Evolutionary conservation across 2,329 filamentous ascomycete genomes (phyloP).

Genomic region (Claviceps fusiformis): DNA sequence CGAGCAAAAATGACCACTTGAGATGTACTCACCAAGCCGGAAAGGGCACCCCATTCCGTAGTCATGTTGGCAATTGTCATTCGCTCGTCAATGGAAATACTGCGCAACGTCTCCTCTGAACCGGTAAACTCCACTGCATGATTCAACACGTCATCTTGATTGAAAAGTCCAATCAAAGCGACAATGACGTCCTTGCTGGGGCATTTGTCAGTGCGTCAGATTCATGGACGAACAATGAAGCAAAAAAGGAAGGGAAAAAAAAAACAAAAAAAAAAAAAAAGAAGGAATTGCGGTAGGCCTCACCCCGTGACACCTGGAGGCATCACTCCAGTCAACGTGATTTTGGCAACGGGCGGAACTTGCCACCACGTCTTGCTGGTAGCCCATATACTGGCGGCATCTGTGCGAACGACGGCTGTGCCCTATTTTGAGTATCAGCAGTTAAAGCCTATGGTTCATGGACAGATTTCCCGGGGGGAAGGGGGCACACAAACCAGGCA

Average conservation of each 20-base stretch:
- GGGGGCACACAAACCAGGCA: constrained; percentile 35
- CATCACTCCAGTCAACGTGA: constrained; percentile 62
- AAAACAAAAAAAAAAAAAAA: background rate
- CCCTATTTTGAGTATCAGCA: background rate
- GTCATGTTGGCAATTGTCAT: constrained; percentile 71
- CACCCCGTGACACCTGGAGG: constrained; percentile 50
- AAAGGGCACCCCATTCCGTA: constrained; percentile 66
- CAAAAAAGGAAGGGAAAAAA: background rate
- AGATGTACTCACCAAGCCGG: constrained; percentile 6
- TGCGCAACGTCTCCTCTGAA: constrained; percentile 60
- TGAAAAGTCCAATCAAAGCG: constrained; percentile 73
- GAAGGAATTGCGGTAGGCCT: constrained; percentile 26
- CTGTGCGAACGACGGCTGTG: constrained; percentile 73
- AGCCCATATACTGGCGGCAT: constrained; percentile 76
- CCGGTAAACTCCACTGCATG: constrained; percentile 83
- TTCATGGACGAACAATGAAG: too few species aligned
- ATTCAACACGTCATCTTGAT: constrained; percentile 82
- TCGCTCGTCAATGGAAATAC: constrained; percentile 57
- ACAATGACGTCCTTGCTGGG: constrained; percentile 74
- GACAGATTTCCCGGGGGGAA: constrained; percentile 18
- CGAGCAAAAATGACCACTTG: background rate
- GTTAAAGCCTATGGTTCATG: too few species aligned
- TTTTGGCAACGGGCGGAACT: constrained; percentile 68
- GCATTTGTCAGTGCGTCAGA: background rate
- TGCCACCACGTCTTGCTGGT: constrained; percentile 81